Evolutionary conservation across 495 filamentous ascomycete species (phyloP).

Genomic region (Aspergillus funiculosus): DNA sequence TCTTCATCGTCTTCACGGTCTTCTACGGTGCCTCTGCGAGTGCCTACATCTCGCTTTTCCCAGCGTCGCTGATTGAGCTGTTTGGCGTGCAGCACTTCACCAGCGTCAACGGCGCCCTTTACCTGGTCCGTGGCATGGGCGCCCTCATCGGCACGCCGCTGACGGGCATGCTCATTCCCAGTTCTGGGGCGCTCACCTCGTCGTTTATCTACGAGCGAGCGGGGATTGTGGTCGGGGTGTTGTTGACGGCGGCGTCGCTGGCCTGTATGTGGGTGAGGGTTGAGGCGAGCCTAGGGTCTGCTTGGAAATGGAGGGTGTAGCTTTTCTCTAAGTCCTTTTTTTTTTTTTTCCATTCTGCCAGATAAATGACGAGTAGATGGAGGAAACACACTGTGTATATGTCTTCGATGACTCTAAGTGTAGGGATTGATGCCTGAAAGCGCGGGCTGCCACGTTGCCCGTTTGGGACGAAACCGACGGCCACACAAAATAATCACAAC

Average conservation of each 20-base stretch:
- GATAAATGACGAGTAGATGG: no score
- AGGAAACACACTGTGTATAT: no score
- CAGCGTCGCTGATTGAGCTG: constrained; percentile 47
- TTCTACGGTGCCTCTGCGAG: constrained; percentile 47
- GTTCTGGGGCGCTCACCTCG: constrained; percentile 18
- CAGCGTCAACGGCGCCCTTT: constrained; percentile 53
- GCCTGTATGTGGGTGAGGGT: constrained; percentile 35
- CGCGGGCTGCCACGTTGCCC: constrained; percentile 1
- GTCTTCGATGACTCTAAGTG: no score
- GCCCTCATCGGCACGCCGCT: constrained; percentile 50
- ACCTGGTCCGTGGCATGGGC: constrained; percentile 50
- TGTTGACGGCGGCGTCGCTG: constrained; percentile 30
- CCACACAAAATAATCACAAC: constrained; percentile 13
- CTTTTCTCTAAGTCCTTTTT: background rate
- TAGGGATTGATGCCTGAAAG: constrained; percentile 6
- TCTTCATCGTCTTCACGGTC: constrained; percentile 50
- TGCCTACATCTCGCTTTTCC: constrained; percentile 39
- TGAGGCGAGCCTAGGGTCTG: constrained; percentile 21
- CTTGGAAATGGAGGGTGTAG: constrained; percentile 25
- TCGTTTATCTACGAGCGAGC: constrained; percentile 27
- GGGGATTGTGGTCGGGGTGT: constrained; percentile 26
- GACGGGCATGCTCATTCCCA: constrained; percentile 33
- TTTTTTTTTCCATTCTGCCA: background rate
- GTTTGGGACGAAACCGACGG: constrained; percentile 4
- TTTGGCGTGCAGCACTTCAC: constrained; percentile 55